Percentiles rank a stretch among this genome's conserved stretches.
These are phyloP conservation scores for Eustoma russellianum DNA, from an alignment of 257 asterid species.

Conservation along the genomic window DNA sequence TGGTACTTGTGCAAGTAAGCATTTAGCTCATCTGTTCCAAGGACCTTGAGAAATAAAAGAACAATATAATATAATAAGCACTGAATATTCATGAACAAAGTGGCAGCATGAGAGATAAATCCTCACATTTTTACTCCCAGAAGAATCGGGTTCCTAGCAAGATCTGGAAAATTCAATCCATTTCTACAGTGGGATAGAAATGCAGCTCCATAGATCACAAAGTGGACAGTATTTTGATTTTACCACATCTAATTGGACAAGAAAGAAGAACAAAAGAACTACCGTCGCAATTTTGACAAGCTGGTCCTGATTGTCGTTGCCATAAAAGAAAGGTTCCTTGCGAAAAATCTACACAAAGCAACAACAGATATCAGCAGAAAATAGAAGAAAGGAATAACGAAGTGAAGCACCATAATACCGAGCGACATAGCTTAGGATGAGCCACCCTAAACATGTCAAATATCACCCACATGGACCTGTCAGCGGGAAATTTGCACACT, in stretches of 20 bases:
- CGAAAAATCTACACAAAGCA: constrained; percentile 61
- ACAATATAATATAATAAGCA: too few species aligned
- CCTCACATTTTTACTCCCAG: too few species aligned
- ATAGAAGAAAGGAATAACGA: background rate
- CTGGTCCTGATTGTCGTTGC: constrained; percentile 97
- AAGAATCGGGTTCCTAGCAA: too few species aligned
- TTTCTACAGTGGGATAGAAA: too few species aligned
- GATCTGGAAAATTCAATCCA: too few species aligned
- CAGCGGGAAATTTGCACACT: background rate
- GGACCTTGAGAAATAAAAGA: constrained; percentile 44
- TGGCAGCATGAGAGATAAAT: background rate
- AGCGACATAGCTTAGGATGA: background rate
- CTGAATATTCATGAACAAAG: too few species aligned
- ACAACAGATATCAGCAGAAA: background rate
- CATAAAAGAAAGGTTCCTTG: constrained; percentile 97
- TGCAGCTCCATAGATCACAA: too few species aligned
- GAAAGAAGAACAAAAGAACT: constrained; percentile 6
- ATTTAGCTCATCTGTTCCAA: constrained; percentile 92
- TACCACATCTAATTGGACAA: background rate
- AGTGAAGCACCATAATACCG: background rate
- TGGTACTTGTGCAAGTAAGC: constrained; percentile 81
- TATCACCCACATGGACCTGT: background rate
- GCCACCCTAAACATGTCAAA: background rate
- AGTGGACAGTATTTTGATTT: too few species aligned
- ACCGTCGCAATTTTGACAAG: constrained; percentile 97